Conservation (phyloP, 306 rosid species). For the Prunus armeniaca region DNA sequence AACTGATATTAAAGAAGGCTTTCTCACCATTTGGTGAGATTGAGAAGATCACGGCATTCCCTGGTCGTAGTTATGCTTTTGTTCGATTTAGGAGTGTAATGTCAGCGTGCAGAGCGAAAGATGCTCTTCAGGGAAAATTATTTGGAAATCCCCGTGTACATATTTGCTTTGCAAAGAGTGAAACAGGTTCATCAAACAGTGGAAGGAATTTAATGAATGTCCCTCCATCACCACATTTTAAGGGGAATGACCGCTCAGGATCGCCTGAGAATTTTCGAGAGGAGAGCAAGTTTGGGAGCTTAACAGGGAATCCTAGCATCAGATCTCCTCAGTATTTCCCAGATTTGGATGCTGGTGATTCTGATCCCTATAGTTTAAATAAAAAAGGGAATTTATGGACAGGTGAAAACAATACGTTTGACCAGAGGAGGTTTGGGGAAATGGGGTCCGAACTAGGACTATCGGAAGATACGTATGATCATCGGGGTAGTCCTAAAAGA, state of each 20-base stretch:
- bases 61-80: slow-evolving; percentile 95
- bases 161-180: slow-evolving; percentile 94
- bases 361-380: slow-evolving; percentile 48
- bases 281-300: slow-evolving; percentile 45
- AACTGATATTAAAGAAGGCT: slow-evolving; percentile 61
- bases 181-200: slow-evolving; percentile 61
- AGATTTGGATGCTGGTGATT: slow-evolving; percentile 48
- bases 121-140: slow-evolving; percentile 76
- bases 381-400: slow-evolving; percentile 52
- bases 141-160: slow-evolving; percentile 95
- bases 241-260: slow-evolving; percentile 47
- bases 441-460: slow-evolving; percentile 45
- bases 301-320: slow-evolving; percentile 36
- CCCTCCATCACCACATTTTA: slow-evolving; percentile 55
- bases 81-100: slow-evolving; percentile 64
- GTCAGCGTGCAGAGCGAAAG: slow-evolving; percentile 79
- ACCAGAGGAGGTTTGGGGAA: slow-evolving; percentile 60
- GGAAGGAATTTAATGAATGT: slow-evolving; percentile 62
- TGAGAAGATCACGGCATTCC: slow-evolving; percentile 84
- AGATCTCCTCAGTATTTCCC: slow-evolving; percentile 53
- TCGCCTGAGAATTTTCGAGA: slow-evolving; percentile 46
- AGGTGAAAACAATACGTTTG: slow-evolving; percentile 44
- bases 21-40: slow-evolving; percentile 91
- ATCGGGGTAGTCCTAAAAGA: slow-evolving; percentile 52
- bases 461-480: slow-evolving; percentile 55